Evolutionary conservation across 2,329 filamentous ascomycete species (phyloP).

Genomic region (Madurella fahalii): DNA sequence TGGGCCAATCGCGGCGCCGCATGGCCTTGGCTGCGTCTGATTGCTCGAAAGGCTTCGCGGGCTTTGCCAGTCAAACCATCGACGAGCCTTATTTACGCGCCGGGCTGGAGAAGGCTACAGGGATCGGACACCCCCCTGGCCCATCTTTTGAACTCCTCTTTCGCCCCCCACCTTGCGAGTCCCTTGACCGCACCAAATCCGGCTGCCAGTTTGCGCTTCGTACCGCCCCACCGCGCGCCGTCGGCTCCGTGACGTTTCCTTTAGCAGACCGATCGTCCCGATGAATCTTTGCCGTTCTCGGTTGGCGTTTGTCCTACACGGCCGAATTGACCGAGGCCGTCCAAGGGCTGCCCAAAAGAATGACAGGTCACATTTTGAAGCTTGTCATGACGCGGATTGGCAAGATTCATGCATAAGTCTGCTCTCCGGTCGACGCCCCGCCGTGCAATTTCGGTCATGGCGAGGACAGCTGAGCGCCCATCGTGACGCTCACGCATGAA

Average conservation of each 20-base stretch:
- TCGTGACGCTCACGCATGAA: slow-evolving; percentile 4
- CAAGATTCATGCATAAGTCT: slow-evolving; percentile 7
- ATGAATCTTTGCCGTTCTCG: slow-evolving; percentile 20
- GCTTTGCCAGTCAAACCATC: slow-evolving; percentile 42
- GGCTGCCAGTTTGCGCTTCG: slow-evolving; percentile 28
- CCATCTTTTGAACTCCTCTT: slow-evolving; percentile 10
- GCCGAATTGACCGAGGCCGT: neutral
- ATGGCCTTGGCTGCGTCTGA: slow-evolving; percentile 39
- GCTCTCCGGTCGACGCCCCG: neutral
- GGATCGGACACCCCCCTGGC: slow-evolving; percentile 31
- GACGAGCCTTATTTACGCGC: slow-evolving; percentile 51
- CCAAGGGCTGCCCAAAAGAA: neutral
- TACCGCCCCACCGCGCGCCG: slow-evolving; percentile 33
- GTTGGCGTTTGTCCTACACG: slow-evolving; percentile 6
- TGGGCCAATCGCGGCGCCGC: slow-evolving; percentile 25
- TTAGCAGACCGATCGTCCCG: slow-evolving; percentile 13
- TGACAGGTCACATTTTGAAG: slow-evolving; percentile 18
- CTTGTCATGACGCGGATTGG: neutral
- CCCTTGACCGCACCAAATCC: slow-evolving; percentile 2
- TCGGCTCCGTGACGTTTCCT: slow-evolving; percentile 17
- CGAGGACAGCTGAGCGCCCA: slow-evolving; percentile 3
- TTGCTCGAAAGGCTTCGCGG: slow-evolving; percentile 43
- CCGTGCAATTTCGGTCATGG: neutral
- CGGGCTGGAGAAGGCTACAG: slow-evolving; percentile 37
- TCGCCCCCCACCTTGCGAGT: slow-evolving; percentile 19